A percentile compares a stretch with the other conserved stretches of the same genome.
phyloP scores from a whole-genome alignment of 1,284 basidiomycete genomes.

The Cerrena zonata region DNA sequence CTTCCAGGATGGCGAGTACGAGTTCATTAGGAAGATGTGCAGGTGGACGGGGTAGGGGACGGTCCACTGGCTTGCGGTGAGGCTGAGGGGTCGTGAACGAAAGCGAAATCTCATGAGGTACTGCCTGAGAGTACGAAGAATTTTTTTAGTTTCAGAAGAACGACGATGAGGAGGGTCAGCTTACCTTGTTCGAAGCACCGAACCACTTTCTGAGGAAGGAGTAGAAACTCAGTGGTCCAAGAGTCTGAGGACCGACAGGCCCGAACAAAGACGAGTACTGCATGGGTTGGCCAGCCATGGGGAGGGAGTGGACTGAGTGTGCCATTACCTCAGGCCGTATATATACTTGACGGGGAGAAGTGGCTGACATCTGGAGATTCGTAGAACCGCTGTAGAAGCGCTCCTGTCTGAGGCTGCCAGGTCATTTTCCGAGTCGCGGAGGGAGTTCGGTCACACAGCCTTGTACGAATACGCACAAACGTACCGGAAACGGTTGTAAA shows the following conservation, averaged over 20 bases:
- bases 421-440: neutral
- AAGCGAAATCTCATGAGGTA: constrained; percentile 2
- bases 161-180: neutral
- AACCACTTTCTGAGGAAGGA: neutral
- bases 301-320: neutral
- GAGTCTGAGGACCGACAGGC: neutral
- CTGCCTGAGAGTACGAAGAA: constrained; percentile 1
- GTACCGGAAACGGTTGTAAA: neutral
- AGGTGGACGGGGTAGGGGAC: constrained; percentile 9
- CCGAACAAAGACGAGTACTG: neutral
- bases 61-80: constrained; percentile 4
- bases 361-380: neutral
- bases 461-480: neutral
- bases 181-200: neutral
- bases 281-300: neutral
- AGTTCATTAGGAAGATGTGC: constrained; percentile 53
- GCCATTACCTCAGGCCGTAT: neutral
- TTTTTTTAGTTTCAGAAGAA: constrained; percentile 1
- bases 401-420: neutral
- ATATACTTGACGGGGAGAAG: neutral
- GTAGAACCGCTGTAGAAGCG: neutral
- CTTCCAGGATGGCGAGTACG: constrained; percentile 55
- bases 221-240: too few relatives aligned
- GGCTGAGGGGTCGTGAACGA: constrained; percentile 1
- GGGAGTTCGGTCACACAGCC: neutral